Conservation (phyloP, 2,329 filamentous ascomycete species). For the Talaromyces sp. region DNA sequence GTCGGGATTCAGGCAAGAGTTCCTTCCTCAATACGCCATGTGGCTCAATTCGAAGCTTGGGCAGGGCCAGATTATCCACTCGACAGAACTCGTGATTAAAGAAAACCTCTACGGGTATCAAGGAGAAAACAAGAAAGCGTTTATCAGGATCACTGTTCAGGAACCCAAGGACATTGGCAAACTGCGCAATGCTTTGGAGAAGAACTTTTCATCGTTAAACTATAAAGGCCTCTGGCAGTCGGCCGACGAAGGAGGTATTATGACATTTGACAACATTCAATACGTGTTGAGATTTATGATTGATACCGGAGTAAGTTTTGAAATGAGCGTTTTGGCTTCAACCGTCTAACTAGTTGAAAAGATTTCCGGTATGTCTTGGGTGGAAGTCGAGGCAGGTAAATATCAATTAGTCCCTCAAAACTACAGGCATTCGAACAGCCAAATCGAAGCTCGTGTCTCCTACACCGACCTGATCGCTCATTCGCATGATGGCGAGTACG, state of each 20-base stretch:
- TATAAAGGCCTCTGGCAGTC: constrained; percentile 87
- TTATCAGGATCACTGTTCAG: constrained; percentile 86
- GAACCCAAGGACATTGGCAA: constrained; percentile 79
- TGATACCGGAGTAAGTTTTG: constrained; percentile 66
- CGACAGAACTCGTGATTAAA: constrained; percentile 73
- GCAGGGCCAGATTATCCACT: constrained; percentile 68
- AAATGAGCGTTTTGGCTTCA: background rate
- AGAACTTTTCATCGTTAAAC: constrained; percentile 61
- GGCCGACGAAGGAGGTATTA: constrained; percentile 59
- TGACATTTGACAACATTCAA: constrained; percentile 94
- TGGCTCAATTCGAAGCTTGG: constrained; percentile 77
- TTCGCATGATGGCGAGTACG: constrained; percentile 87
- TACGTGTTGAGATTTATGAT: constrained; percentile 98
- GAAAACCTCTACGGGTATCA: constrained; percentile 94
- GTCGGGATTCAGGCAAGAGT: constrained; percentile 68
- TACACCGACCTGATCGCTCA: constrained; percentile 83
- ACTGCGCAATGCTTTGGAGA: constrained; percentile 70
- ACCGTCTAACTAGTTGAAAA: constrained; percentile 25
- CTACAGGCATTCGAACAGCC: constrained; percentile 81
- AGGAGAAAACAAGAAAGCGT: constrained; percentile 85
- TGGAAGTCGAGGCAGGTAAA: constrained; percentile 70
- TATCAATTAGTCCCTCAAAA: constrained; percentile 65
- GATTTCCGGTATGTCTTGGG: constrained; percentile 96
- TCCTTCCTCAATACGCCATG: constrained; percentile 71
- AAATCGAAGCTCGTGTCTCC: constrained; percentile 85